These are phyloP conservation scores for Boletellus sp. DNA, from an alignment of 768 basidiomycete species.

Conservation along the genomic window DNA sequence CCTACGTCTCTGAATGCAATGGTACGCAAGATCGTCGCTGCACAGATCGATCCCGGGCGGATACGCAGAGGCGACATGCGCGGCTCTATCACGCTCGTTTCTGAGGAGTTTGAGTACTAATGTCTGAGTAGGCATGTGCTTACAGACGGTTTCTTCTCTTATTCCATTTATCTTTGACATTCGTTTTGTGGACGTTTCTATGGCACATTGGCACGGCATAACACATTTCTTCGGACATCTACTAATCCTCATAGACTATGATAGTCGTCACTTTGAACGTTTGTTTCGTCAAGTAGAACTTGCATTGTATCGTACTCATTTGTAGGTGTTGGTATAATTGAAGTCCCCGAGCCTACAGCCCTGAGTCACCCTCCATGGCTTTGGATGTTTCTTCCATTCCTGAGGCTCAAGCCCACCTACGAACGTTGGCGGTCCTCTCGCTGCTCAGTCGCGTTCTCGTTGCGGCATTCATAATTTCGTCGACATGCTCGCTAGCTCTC, in stretches of 20 bases:
- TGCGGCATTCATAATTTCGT: conserved; percentile 17
- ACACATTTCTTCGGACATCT: neutral
- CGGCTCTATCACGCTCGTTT: conserved; percentile 57
- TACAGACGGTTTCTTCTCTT: neutral
- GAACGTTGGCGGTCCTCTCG: conserved; percentile 21
- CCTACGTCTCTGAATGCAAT: conserved; percentile 66
- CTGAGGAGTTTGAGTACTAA: conserved; percentile 59
- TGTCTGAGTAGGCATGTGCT: neutral
- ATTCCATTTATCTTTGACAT: neutral
- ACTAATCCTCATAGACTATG: neutral
- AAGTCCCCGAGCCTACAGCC: too few species aligned
- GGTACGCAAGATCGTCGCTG: conserved; percentile 60
- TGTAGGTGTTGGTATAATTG: too few species aligned
- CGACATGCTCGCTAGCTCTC: conserved; percentile 18
- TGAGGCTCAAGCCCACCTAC: conserved; percentile 14
- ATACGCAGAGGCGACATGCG: conserved; percentile 54
- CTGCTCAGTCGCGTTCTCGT: conserved; percentile 19
- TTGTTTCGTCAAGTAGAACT: too few species aligned
- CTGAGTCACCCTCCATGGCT: neutral
- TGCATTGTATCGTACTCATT: too few species aligned
- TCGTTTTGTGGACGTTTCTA: conserved; percentile 3
- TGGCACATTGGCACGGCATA: neutral
- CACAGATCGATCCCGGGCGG: conserved; percentile 53
- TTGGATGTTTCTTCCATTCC: neutral
- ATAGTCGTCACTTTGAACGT: too few species aligned